These are phyloP conservation scores for Quercus suber DNA, from an alignment of 306 rosid genomes.

Conservation along the genomic window DNA sequence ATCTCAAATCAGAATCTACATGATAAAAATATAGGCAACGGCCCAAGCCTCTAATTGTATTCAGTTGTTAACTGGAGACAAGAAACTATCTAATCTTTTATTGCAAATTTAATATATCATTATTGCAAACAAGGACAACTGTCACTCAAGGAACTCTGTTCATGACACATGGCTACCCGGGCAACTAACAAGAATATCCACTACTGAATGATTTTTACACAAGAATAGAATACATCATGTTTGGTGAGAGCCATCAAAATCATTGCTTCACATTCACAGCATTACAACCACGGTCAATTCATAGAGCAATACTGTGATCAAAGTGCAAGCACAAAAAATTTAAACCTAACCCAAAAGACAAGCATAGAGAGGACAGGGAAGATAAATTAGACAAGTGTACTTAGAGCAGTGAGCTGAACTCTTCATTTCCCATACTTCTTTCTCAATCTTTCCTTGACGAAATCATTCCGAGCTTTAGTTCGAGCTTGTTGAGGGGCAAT, in stretches of 20 bases:
- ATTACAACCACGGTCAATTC: not conserved
- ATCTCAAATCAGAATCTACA: too few relatives aligned
- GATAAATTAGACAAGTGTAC: not conserved
- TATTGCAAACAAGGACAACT: too few relatives aligned
- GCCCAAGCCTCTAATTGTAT: too few relatives aligned
- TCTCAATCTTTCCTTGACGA: slow-evolving; percentile 45
- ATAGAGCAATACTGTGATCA: not conserved
- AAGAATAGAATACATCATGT: not conserved
- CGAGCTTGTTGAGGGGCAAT: slow-evolving; percentile 75
- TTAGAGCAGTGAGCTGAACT: not conserved
- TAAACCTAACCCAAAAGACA: not conserved
- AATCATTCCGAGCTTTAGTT: slow-evolving; percentile 58
- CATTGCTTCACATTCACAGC: not conserved
- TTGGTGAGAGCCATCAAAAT: not conserved
- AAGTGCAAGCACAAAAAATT: not conserved
- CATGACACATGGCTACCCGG: not conserved
- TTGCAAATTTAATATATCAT: too few relatives aligned
- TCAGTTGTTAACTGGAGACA: too few relatives aligned
- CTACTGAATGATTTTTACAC: not conserved
- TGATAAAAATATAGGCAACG: too few relatives aligned
- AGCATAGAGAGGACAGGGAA: not conserved
- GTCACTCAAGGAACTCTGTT: too few relatives aligned
- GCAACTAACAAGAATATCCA: not conserved
- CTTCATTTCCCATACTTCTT: slow-evolving; percentile 50
- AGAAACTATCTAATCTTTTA: too few relatives aligned